Conservation (phyloP, 2,329 filamentous ascomycete genomes). For the Pseudogymnoascus sp. region DNA sequence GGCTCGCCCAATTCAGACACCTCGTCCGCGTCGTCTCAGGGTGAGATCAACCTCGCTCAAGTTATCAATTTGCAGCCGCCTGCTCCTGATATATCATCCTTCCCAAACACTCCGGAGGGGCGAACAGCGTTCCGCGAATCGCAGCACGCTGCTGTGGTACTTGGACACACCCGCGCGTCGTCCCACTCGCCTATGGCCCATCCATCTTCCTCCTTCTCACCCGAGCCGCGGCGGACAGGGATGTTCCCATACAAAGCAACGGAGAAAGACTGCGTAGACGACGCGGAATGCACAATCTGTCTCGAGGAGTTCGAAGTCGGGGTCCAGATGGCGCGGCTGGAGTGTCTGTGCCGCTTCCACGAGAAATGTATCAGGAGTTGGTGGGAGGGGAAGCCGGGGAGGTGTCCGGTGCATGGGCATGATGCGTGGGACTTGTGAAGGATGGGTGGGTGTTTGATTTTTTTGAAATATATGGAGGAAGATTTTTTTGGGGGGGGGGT, state of each 20-base stretch:
- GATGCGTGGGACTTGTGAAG: background rate
- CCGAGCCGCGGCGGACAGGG: slow-evolving; percentile 39
- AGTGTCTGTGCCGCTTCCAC: slow-evolving; percentile 60
- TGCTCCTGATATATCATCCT: background rate
- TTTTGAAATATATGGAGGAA: background rate
- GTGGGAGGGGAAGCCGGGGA: slow-evolving; percentile 53
- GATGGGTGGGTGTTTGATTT: background rate
- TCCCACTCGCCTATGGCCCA: background rate
- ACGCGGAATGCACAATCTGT: slow-evolving; percentile 60
- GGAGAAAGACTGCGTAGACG: slow-evolving; percentile 60
- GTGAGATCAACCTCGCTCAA: background rate
- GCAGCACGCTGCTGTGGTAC: slow-evolving; percentile 18
- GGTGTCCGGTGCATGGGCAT: slow-evolving; percentile 59
- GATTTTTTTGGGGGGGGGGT: background rate
- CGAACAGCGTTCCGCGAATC: slow-evolving; percentile 18
- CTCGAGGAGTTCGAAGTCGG: slow-evolving; percentile 57
- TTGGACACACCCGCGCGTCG: slow-evolving; percentile 9
- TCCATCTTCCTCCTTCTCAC: background rate
- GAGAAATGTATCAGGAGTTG: slow-evolving; percentile 50
- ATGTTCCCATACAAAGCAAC: slow-evolving; percentile 57
- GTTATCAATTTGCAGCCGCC: slow-evolving; percentile 8
- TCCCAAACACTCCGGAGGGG: slow-evolving; percentile 16
- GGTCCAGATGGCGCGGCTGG: slow-evolving; percentile 53
- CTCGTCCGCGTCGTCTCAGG: slow-evolving; percentile 12
- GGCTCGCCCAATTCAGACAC: slow-evolving; percentile 11